phyloP scores from a whole-genome alignment of 2,329 filamentous ascomycete species.

The Aotearoamyces nothofagi region DNA sequence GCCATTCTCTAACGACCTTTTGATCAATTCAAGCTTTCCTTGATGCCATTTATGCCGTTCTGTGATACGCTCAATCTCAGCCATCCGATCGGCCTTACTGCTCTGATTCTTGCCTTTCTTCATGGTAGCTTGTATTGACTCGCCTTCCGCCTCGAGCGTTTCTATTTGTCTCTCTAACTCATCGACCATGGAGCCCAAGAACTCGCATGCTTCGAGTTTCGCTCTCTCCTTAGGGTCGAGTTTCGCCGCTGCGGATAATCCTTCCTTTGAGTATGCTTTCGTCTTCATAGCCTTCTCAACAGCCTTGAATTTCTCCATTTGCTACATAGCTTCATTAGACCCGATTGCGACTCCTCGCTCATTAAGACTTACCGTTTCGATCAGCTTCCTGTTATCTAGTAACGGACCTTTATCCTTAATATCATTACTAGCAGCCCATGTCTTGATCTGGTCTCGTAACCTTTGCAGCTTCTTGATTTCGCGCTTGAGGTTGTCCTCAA shows the following conservation, averaged over 20 bases:
- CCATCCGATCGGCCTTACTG: slow-evolving; percentile 72
- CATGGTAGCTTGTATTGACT: slow-evolving; percentile 71
- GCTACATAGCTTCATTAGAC: slow-evolving; percentile 34
- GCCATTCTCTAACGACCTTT: slow-evolving; percentile 83
- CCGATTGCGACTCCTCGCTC: neutral
- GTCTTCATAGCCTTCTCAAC: slow-evolving; percentile 99
- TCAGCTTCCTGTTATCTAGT: slow-evolving; percentile 84
- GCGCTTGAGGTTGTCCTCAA: slow-evolving; percentile 94
- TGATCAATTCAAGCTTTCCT: slow-evolving; percentile 77
- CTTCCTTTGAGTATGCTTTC: slow-evolving; percentile 98
- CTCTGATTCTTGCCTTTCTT: slow-evolving; percentile 90
- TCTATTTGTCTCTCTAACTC: slow-evolving; percentile 92
- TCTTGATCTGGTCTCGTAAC: slow-evolving; percentile 96
- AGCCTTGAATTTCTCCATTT: slow-evolving; percentile 99
- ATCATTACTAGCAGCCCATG: slow-evolving; percentile 95
- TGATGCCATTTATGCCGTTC: slow-evolving; percentile 97
- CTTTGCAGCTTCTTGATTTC: slow-evolving; percentile 99
- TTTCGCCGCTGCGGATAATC: slow-evolving; percentile 78
- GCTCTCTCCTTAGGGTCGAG: slow-evolving; percentile 97
- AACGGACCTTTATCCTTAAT: slow-evolving; percentile 98
- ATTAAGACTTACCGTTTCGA: slow-evolving; percentile 64
- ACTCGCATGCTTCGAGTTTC: slow-evolving; percentile 76
- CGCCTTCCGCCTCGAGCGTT: slow-evolving; percentile 76
- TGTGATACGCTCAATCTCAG: slow-evolving; percentile 68
- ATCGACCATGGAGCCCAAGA: slow-evolving; percentile 75